phyloP scores from a whole-genome alignment of 345 rosid species.

The Pistacia integerrima region DNA sequence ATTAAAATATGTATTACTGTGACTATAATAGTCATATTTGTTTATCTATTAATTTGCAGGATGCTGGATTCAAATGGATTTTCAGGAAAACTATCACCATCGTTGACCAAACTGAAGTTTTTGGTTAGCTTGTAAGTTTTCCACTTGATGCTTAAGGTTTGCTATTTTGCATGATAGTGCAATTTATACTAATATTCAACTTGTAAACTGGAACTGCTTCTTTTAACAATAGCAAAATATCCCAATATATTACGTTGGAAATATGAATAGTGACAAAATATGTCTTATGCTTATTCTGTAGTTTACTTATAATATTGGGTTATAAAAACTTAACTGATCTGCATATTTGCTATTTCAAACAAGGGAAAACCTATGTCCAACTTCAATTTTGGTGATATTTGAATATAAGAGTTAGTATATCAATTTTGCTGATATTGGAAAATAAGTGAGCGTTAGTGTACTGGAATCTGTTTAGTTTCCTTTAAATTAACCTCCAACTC shows the following conservation, averaged over 20 bases:
- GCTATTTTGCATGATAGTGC: not conserved
- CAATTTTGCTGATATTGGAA: not conserved
- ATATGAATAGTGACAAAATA: no score
- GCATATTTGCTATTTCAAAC: not conserved
- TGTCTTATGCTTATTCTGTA: not conserved
- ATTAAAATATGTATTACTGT: not conserved
- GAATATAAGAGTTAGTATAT: not conserved
- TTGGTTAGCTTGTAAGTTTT: constrained; percentile 70
- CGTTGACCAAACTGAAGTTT: constrained; percentile 68
- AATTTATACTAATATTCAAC: not conserved
- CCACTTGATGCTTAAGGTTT: constrained; percentile 10
- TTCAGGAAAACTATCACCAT: constrained; percentile 75
- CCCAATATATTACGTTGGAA: not conserved
- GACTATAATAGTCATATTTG: constrained; percentile 1
- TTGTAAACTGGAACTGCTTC: not conserved
- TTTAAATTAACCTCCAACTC: not conserved
- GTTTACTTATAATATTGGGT: not conserved
- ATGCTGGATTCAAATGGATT: constrained; percentile 72
- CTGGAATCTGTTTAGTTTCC: not conserved
- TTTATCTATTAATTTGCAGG: constrained; percentile 42
- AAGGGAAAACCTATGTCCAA: not conserved
- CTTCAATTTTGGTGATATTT: no score
- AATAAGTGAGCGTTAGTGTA: no score
- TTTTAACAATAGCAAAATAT: not conserved
- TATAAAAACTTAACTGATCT: not conserved